A percentile compares a stretch with the other conserved stretches of the same genome.
phyloP scores from a whole-genome alignment of 2,329 filamentous ascomycete species.

The Fonsecaea pedrosoi region DNA sequence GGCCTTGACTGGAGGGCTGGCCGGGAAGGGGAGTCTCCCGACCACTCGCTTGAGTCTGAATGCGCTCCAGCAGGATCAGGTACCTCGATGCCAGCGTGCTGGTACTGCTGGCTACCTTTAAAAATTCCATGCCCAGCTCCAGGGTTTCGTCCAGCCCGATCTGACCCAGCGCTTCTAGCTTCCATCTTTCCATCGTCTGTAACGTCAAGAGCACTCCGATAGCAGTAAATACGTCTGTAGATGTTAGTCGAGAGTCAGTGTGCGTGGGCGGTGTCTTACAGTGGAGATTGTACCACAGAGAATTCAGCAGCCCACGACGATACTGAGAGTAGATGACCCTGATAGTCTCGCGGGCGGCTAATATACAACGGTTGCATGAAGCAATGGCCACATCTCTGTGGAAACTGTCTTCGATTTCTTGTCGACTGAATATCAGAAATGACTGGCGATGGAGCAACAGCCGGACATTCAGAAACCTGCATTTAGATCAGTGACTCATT shows the following conservation, averaged over 20 bases:
- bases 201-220: slow-evolving; percentile 8
- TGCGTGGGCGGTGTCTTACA: slow-evolving; percentile 6
- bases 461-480: slow-evolving; percentile 2
- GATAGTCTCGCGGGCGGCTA: slow-evolving; percentile 14
- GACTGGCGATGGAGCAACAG: slow-evolving; percentile 9
- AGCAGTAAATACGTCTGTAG: slow-evolving; percentile 2
- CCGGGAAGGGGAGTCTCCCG: slow-evolving; percentile 9
- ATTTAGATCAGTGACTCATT: background rate
- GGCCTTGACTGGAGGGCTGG: background rate
- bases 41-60: slow-evolving; percentile 15
- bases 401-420: slow-evolving; percentile 1
- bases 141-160: background rate
- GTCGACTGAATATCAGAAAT: slow-evolving; percentile 2
- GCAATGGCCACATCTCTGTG: slow-evolving; percentile 1
- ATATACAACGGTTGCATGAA: slow-evolving; percentile 6
- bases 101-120: background rate
- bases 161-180: background rate
- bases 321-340: slow-evolving; percentile 12
- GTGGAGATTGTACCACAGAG: slow-evolving; percentile 20
- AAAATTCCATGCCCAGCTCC: slow-evolving; percentile 6
- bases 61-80: slow-evolving; percentile 17
- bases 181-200: slow-evolving; percentile 6
- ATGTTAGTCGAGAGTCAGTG: background rate
- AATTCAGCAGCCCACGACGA: slow-evolving; percentile 12
- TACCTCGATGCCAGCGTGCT: slow-evolving; percentile 11